A percentile compares a stretch with the other conserved stretches of the same genome.
Evolutionary conservation across 1,139 yeast species (phyloP).

Genomic region (Hyphopichia pseudoburtonii): DNA sequence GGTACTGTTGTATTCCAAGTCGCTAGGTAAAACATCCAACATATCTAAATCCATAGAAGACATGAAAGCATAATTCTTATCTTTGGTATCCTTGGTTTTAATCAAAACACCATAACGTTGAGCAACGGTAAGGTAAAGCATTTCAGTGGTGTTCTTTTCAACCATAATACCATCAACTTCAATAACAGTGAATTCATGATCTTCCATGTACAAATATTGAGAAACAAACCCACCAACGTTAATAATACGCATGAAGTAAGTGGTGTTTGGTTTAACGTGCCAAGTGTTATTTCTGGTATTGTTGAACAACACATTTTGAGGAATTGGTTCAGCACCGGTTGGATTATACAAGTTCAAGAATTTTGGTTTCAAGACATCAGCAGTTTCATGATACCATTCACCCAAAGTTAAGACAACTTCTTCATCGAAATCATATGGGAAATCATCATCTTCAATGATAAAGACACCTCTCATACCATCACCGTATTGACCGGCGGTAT

Average conservation of each 20-base stretch:
- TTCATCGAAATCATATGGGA: constrained; percentile 60
- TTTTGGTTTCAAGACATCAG: constrained; percentile 40
- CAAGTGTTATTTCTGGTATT: constrained; percentile 61
- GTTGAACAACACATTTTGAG: constrained; percentile 63
- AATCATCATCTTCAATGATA: constrained; percentile 55
- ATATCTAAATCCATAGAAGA: constrained; percentile 61
- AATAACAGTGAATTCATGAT: constrained; percentile 63
- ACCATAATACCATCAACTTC: constrained; percentile 75
- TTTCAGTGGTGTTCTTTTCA: constrained; percentile 54
- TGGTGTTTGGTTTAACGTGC: constrained; percentile 57
- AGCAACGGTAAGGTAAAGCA: constrained; percentile 66
- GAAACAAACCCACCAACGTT: constrained; percentile 74
- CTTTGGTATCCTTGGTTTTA: constrained; percentile 47
- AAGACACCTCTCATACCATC: constrained; percentile 79
- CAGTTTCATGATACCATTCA: constrained; percentile 62
- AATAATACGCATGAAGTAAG: constrained; percentile 61
- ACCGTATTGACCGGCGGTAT: constrained; percentile 71
- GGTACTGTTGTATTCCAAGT: constrained; percentile 53
- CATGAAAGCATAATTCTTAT: constrained; percentile 59
- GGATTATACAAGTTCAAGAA: constrained; percentile 70
- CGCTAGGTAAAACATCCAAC: constrained; percentile 63
- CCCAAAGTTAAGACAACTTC: constrained; percentile 56
- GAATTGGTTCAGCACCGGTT: constrained; percentile 82
- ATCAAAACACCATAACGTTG: constrained; percentile 68
- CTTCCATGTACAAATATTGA: constrained; percentile 67